Evolutionary conservation across 305 asterid genomes (phyloP), one percentile per base, ranked within the genome.

Genomic region (Fraxinus platypoda): DNA sequence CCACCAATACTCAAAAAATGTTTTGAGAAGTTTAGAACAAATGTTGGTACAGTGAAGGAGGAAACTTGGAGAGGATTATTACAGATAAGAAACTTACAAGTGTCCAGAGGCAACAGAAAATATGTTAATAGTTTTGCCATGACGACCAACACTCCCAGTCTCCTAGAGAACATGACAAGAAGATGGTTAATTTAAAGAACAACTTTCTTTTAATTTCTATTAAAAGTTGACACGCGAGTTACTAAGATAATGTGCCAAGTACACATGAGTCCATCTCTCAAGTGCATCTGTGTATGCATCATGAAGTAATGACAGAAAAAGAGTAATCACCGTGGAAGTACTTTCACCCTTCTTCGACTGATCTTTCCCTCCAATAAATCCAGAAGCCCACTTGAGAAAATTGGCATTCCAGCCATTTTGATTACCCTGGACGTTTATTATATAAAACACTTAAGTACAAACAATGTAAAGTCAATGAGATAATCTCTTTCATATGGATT

Each of bases 91-190:
- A 82, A 88, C 98, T 93, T 91, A 94, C 98, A 97, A 88, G 89
- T 97, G 99, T 72, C 98, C 99, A 72, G 98, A 97, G 80, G 98
- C 99, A 83, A 94, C 94, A 43, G 98, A 97, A 88, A 97, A 97
- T 86, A 97, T 94, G 85, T 97, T 97, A 76, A 97, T 92, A 34
- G 84, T 90, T 88, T 92, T 89, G 83, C 99, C 98, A 82, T 78
- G 95, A 76, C 96, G 97, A 76, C 90, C 93, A 76, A 89, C 85
- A 70, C 78, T 86, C 82, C 86, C 92, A 81, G 88, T 85, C 81
- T 88, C 93, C 99, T 96, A 82, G 74, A 87, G 70, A 81, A 86
- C 83, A 83, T 76, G 70, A 54, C 26, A 79, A 77, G 74, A 78
- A 71, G 64, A 75, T 52, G 37, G 78, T 88, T 82, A 87, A 37